These are phyloP conservation scores for Erigeron philadelphicus DNA, from an alignment of 140 eudicot species.

Conservation along the genomic window DNA sequence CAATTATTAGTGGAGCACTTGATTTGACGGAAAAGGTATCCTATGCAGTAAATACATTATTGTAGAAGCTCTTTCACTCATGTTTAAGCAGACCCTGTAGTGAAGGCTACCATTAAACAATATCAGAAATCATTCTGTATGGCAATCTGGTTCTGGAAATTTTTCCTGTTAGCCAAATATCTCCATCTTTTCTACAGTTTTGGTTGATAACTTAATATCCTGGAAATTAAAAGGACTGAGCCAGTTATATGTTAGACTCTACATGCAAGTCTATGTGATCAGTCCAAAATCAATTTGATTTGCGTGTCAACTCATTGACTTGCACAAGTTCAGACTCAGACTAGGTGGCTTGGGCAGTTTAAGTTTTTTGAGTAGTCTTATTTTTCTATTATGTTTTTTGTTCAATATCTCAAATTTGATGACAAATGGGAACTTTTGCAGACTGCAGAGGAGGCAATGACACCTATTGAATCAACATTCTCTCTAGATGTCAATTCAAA, in stretches of 20 bases:
- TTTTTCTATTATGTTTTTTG: constrained; percentile 5
- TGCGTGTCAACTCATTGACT: neutral
- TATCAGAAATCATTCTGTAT: neutral
- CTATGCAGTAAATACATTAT: constrained; percentile 22
- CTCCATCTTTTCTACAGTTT: neutral
- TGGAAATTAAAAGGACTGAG: constrained; percentile 8
- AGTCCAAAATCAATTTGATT: neutral
- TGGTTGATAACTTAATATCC: constrained; percentile 4
- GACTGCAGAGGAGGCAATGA: constrained; percentile 99
- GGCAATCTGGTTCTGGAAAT: constrained; percentile 15
- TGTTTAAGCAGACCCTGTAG: constrained; percentile 3
- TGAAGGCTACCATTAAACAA: neutral
- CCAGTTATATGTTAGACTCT: constrained; percentile 6
- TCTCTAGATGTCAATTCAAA: constrained; percentile 86
- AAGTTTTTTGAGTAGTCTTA: constrained; percentile 10
- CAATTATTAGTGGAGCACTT: constrained; percentile 93
- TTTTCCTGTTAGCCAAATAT: neutral
- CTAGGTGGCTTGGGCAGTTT: neutral
- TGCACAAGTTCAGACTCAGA: constrained; percentile 13
- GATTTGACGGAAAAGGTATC: constrained; percentile 85
- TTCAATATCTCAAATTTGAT: constrained; percentile 16
- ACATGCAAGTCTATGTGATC: constrained; percentile 3
- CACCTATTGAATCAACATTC: constrained; percentile 95
- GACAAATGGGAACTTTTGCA: constrained; percentile 29
- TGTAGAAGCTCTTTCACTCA: constrained; percentile 11